Percentiles rank a stretch among this genome's conserved stretches.
Evolutionary conservation across 805 yeast species (phyloP).

Genomic region (Blastobotrys peoriensis): DNA sequence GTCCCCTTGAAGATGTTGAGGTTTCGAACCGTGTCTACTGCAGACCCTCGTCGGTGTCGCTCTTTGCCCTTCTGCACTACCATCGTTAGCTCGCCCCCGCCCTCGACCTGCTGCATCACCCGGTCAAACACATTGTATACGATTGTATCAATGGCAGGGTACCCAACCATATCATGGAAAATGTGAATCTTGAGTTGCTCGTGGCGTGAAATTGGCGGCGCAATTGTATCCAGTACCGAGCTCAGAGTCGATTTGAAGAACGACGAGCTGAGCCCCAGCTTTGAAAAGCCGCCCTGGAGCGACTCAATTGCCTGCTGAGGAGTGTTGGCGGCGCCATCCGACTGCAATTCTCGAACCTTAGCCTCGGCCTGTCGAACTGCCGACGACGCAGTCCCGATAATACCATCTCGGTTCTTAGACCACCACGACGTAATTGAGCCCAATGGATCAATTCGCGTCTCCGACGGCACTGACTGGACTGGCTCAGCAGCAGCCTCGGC

Average conservation of each 20-base stretch:
- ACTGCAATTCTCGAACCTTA: slow-evolving; percentile 33
- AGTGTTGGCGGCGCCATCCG: slow-evolving; percentile 27
- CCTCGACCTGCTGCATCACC: slow-evolving; percentile 66
- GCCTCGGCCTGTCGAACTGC: slow-evolving; percentile 40
- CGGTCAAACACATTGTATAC: slow-evolving; percentile 46
- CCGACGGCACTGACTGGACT: neutral
- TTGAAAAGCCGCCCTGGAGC: slow-evolving; percentile 16
- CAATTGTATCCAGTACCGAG: slow-evolving; percentile 36
- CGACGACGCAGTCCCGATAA: slow-evolving; percentile 30
- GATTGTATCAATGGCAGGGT: slow-evolving; percentile 42
- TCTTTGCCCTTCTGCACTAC: slow-evolving; percentile 43
- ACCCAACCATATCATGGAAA: slow-evolving; percentile 43
- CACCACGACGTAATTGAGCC: slow-evolving; percentile 32
- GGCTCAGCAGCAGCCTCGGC: neutral
- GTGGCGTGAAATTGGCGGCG: slow-evolving; percentile 39
- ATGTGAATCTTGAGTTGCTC: slow-evolving; percentile 39
- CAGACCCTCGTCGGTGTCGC: slow-evolving; percentile 32
- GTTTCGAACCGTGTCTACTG: slow-evolving; percentile 34
- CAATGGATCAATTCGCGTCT: slow-evolving; percentile 24
- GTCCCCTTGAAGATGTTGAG: slow-evolving; percentile 74
- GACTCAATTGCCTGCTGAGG: slow-evolving; percentile 17
- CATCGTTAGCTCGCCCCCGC: slow-evolving; percentile 53
- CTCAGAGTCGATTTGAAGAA: slow-evolving; percentile 30
- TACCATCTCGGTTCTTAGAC: slow-evolving; percentile 31
- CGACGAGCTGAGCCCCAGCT: slow-evolving; percentile 11